phyloP scores from a whole-genome alignment of 768 basidiomycete species.

The Trametes cinnabarina region DNA sequence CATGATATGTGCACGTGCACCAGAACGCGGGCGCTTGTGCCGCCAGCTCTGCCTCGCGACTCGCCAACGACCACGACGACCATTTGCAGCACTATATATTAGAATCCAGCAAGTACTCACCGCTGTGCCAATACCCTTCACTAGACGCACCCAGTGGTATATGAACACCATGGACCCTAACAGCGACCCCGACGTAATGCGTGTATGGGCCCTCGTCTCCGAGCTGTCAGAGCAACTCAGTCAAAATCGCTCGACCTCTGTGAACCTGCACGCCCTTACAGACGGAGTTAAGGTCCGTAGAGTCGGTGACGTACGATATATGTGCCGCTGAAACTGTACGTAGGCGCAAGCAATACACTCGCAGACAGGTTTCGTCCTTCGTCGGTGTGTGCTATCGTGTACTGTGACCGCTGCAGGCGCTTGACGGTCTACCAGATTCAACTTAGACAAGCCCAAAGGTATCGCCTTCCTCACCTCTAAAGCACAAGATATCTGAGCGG shows the following conservation, averaged over 20 bases:
- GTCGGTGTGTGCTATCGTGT: slow-evolving; percentile 51
- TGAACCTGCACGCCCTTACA: slow-evolving; percentile 68
- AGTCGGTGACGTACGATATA: background rate
- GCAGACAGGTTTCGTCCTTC: slow-evolving; percentile 88
- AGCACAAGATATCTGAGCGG: too few species aligned
- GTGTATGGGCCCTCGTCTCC: slow-evolving; percentile 64
- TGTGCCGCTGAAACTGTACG: background rate
- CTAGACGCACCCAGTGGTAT: too few species aligned
- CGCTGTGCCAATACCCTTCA: too few species aligned
- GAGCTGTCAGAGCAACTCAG: slow-evolving; percentile 84
- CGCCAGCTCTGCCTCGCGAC: background rate
- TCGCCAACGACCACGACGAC: background rate
- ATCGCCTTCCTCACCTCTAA: slow-evolving; percentile 5
- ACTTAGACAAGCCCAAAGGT: slow-evolving; percentile 87
- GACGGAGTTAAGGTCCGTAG: slow-evolving; percentile 75
- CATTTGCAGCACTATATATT: too few species aligned
- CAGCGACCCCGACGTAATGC: slow-evolving; percentile 58
- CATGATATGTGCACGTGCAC: background rate
- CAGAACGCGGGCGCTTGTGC: background rate
- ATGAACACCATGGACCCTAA: slow-evolving; percentile 56
- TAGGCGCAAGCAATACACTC: slow-evolving; percentile 87
- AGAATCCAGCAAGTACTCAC: too few species aligned
- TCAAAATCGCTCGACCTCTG: slow-evolving; percentile 71
- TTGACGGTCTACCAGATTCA: slow-evolving; percentile 54
- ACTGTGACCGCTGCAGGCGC: background rate